Base-by-base conservation (phyloP, 768 basidiomycete genomes). In the Leucosporidium yakuticum region DNA sequence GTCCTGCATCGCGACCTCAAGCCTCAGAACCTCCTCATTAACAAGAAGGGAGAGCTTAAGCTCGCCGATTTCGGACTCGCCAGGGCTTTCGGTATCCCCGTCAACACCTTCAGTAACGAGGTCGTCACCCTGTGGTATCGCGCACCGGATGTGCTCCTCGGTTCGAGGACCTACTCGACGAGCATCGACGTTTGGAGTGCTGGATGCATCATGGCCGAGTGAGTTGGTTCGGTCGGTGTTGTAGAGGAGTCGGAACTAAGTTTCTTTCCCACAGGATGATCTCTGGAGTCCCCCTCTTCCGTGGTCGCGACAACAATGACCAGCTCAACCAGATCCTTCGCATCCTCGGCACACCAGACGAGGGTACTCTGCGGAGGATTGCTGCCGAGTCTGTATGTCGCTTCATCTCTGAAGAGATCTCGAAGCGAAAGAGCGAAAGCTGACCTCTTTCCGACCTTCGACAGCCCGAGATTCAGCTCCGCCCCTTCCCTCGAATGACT, bases 71-170 rank as follows among this genome's bases (percentile, higher is more conserved):
- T 99, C 80, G 96, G 96, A 75, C 81, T 99, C 71, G 96, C 96
- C 0, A 83, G 96, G 63, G 96, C 96, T 9, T 98, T 98, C 77
- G 96, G 96, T 71, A 96, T 98, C 21, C 96, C 96, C 6, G 95
- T 98, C 67, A 98, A 99, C 77, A 99, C 96, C 0, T 99, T 98
- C 79, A 93, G 91, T 23, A 99, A 99, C 77, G 96, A 99, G 85
- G 96, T 99, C 65, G 96, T 98, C 27, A 99, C 96, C 34, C 80
- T 98, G 20, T 99, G 96, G 96, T 99, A 99, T 78, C 88, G 96
- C 63, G 94, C 96, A 2, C 96, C 96, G 0, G 96, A 99, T 77
- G 96, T 99, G 53, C 85, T 99, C 31, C 17, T 44, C 11, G 39
- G 39, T 61, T 95, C 92, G 27, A 84, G 96, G 67, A 98, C 95